Conservation (phyloP, 495 filamentous ascomycete species). For the Cercophora newfieldiana region DNA sequence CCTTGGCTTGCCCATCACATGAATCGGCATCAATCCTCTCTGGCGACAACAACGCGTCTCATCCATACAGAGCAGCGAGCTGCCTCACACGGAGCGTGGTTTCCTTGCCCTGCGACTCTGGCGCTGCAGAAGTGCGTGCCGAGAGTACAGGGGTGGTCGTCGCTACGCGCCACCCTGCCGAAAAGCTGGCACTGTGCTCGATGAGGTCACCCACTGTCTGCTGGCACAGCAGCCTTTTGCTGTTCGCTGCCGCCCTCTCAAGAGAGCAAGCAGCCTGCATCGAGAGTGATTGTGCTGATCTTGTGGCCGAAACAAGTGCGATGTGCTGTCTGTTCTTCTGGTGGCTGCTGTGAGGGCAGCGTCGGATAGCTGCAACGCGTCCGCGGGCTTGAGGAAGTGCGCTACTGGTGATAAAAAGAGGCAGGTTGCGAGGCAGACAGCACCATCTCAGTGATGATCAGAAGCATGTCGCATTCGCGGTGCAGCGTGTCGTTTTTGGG, state of each 20-base stretch:
- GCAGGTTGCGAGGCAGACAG: not conserved
- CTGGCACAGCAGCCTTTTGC: too few species aligned
- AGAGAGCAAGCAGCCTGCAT: not conserved
- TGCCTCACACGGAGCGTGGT: constrained; percentile 11
- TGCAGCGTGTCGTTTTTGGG: not conserved
- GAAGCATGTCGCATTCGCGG: not conserved
- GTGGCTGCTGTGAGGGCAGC: not conserved
- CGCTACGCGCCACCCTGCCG: constrained; percentile 8
- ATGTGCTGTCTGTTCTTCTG: not conserved
- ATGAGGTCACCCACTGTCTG: constrained; percentile 24
- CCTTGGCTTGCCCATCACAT: constrained; percentile 9
- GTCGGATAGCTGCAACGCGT: not conserved
- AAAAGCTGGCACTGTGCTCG: constrained; percentile 16
- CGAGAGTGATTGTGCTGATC: constrained; percentile 7
- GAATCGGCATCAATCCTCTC: constrained; percentile 11
- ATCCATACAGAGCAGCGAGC: not conserved
- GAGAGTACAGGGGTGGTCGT: constrained; percentile 5
- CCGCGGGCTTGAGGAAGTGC: not conserved
- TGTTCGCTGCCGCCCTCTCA: constrained; percentile 4
- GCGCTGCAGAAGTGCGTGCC: constrained; percentile 5
- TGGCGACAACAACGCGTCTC: not conserved
- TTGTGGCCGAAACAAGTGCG: not conserved
- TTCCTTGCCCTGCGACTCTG: constrained; percentile 1
- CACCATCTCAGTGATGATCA: not conserved
- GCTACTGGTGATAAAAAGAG: not conserved